phyloP scores from a whole-genome alignment of 164 flowering plant genomes.

The Annona cherimola region DNA sequence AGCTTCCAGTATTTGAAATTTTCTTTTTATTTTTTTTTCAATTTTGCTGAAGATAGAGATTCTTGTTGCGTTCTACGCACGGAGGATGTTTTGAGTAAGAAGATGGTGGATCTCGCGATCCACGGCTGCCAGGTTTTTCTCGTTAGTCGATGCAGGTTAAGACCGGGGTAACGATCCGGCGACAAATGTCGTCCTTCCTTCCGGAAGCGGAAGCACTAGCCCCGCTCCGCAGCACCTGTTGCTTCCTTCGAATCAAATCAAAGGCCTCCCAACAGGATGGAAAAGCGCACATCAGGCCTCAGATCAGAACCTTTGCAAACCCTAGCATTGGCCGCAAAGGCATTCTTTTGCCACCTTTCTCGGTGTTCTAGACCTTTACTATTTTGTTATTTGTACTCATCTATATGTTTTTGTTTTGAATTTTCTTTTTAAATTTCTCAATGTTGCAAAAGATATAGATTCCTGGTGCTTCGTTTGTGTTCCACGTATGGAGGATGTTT shows the following conservation, averaged over 20 bases:
- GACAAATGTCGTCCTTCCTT: conserved; percentile 8
- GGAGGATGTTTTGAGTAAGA: too few relatives aligned
- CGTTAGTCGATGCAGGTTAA: too few relatives aligned
- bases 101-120: too few relatives aligned
- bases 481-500: conserved; percentile 51
- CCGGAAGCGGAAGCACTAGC: conserved; percentile 49
- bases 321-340: conserved; percentile 12
- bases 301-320: conserved; percentile 31
- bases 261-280: conserved; percentile 41
- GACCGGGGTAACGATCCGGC: too few relatives aligned
- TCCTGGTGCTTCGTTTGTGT: conserved; percentile 37
- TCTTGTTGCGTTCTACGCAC: too few relatives aligned
- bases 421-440: background rate
- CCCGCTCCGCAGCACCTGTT: conserved; percentile 21
- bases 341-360: background rate
- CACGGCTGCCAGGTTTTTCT: too few relatives aligned
- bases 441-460: conserved; percentile 31
- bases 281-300: conserved; percentile 20
- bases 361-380: background rate
- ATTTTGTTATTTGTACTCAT: background rate
- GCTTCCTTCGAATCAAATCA: conserved; percentile 49
- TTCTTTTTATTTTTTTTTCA: too few relatives aligned
- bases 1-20: too few relatives aligned
- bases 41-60: too few relatives aligned
- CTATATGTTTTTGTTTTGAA: background rate